Base-by-base conservation (phyloP, 495 filamentous ascomycete genomes). In the Penicillium paradoxum region DNA sequence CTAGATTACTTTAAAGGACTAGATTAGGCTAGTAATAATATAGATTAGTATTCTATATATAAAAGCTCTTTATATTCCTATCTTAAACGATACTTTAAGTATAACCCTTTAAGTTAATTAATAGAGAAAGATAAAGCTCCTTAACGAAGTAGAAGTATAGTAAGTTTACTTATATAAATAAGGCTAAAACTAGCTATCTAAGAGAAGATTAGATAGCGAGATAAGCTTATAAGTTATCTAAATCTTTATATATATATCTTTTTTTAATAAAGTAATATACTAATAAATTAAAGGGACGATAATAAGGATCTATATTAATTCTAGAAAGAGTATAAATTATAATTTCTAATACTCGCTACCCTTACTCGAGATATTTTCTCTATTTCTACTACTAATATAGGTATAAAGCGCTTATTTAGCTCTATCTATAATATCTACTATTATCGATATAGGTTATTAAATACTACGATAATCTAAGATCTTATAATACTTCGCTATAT, bases 401-500 rank as follows among this genome's bases (percentile, higher is more conserved):
- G 14, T n/a, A n/a, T 29, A 7, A 27, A 43, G 17, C 6, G 6
- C 2, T 29, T 43, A 27, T 43, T 43, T 43, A 43, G 24, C 9
- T n/a, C 9, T 1, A 14, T 9, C 1, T 27, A 27, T n/a, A n/a
- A 43, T 29, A 27, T 43, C 24, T 43, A 29, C 41, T 43, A 43
- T 43, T 27, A 43, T 43, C 6, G n/a, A 25, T 27, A 27, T 29
- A 29, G 19, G 6, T 43, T 6, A 6, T 6, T 43, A n/a, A 43
- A 43, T 15, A 7, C 3, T 15, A 15, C 2, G 7, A 43, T n/a
- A 1, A 43, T 43, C 15, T 15, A 43, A 29, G 24, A 43, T 25
- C n/a, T 45, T 36, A 54, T 27, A 18, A 36, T 45, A 22, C 36
- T 45, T 54, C 48, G 15, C 25, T 38, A 47, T 47, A 38, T 30